Evolutionary conservation across 2,329 filamentous ascomycete genomes (phyloP).

Genomic region (Phaeomoniella chlamydospora): DNA sequence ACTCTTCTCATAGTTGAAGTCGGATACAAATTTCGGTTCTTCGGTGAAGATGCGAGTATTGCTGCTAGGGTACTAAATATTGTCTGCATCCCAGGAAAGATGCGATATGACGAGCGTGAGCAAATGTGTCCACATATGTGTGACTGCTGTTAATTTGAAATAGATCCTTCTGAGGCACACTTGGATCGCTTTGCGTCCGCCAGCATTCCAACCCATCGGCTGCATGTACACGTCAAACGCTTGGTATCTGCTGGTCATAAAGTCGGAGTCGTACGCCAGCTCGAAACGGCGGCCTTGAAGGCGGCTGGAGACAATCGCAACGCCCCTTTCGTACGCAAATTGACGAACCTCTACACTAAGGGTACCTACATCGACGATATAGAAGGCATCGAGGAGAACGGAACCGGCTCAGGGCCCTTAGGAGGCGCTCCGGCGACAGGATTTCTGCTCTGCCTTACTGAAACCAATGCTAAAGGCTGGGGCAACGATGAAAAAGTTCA

Average conservation of each 20-base stretch:
- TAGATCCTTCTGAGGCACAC: slow-evolving; percentile 76
- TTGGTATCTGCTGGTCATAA: slow-evolving; percentile 88
- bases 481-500: slow-evolving; percentile 89
- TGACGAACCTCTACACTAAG: slow-evolving; percentile 96
- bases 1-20: slow-evolving; percentile 87
- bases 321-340: slow-evolving; percentile 76
- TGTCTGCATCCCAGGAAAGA: slow-evolving; percentile 90
- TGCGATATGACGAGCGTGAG: slow-evolving; percentile 72
- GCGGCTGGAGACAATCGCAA: slow-evolving; percentile 91
- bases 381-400: slow-evolving; percentile 53
- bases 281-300: slow-evolving; percentile 91
- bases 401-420: slow-evolving; percentile 39
- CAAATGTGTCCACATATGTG: slow-evolving; percentile 27
- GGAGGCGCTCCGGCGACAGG: slow-evolving; percentile 48
- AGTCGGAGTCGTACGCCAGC: slow-evolving; percentile 84
- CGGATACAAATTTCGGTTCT: slow-evolving; percentile 95
- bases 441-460: slow-evolving; percentile 87
- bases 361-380: slow-evolving; percentile 93
- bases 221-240: slow-evolving; percentile 87
- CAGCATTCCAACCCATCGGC: slow-evolving; percentile 81
- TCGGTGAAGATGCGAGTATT: slow-evolving; percentile 81
- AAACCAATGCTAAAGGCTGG: slow-evolving; percentile 61
- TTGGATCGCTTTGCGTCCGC: slow-evolving; percentile 85
- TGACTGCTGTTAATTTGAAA: slow-evolving; percentile 1
- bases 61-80: slow-evolving; percentile 87